Percentiles rank a stretch among this genome's conserved stretches.
Evolutionary conservation across 306 rosid species (phyloP).

Genomic region (Glycine latifolia): DNA sequence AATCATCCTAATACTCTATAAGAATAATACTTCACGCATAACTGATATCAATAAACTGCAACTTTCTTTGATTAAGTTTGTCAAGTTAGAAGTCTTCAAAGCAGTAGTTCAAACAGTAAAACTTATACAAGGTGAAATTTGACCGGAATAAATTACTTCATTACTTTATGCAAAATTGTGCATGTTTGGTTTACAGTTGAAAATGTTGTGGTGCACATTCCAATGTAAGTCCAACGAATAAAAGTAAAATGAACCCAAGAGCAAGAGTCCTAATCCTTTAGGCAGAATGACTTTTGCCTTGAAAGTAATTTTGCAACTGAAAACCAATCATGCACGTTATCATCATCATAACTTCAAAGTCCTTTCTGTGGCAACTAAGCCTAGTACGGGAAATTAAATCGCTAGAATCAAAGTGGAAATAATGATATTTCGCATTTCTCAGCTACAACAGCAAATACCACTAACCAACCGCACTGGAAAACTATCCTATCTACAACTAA

Average conservation of each 20-base stretch:
- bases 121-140: not conserved
- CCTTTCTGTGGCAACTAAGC: slow-evolving; percentile 4
- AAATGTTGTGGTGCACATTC: too few relatives aligned
- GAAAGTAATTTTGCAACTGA: too few relatives aligned
- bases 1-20: not conserved
- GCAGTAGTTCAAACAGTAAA: not conserved
- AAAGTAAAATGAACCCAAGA: too few relatives aligned
- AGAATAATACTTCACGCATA: not conserved
- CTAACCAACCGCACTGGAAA: too few relatives aligned
- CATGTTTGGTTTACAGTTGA: too few relatives aligned
- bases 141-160: slow-evolving; percentile 5
- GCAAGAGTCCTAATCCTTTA: too few relatives aligned
- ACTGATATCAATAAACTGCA: not conserved
- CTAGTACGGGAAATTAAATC: slow-evolving; percentile 1
- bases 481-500: slow-evolving; percentile 17
- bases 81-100: slow-evolving; percentile 9
- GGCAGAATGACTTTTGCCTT: too few relatives aligned
- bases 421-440: not conserved
- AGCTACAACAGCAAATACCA: slow-evolving; percentile 6
- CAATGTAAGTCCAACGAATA: too few relatives aligned
- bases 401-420: slow-evolving; percentile 13
- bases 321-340: too few relatives aligned
- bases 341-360: not conserved
- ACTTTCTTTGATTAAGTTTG: not conserved
- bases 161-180: not conserved